A percentile compares a stretch with the other conserved stretches of the same genome.
Conservation (phyloP, 441 rosid genomes). For the Arabidopsis lyrata region DNA sequence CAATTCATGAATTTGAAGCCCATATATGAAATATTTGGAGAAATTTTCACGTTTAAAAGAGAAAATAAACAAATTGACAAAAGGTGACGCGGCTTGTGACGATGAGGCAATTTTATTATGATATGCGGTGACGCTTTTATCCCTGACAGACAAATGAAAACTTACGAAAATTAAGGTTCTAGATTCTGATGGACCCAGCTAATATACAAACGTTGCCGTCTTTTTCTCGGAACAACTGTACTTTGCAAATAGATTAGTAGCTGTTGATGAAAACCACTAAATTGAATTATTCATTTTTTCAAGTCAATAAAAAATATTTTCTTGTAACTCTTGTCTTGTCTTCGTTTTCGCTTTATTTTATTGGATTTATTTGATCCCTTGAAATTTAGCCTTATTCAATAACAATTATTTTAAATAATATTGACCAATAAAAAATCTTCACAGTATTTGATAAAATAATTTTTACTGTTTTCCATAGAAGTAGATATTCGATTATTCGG, state of each 20-base stretch:
- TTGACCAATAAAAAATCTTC: no score
- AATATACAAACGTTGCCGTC: conserved; percentile 26
- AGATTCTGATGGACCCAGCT: conserved; percentile 37
- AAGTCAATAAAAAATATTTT: background rate
- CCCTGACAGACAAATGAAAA: background rate
- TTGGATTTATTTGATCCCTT: background rate
- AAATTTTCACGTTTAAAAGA: no score
- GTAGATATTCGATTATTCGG: no score
- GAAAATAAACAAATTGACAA: background rate
- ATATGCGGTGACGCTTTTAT: no score
- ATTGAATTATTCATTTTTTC: background rate
- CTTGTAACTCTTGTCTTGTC: background rate
- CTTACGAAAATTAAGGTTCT: background rate
- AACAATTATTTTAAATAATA: background rate
- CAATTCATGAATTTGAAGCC: no score
- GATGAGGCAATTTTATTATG: no score
- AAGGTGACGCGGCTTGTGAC: background rate
- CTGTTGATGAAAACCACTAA: conserved; percentile 21
- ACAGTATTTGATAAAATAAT: no score
- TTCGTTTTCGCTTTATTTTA: conserved; percentile 1
- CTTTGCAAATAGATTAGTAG: conserved; percentile 25
- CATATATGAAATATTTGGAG: no score
- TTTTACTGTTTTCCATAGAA: no score
- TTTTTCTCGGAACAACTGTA: conserved; percentile 35
- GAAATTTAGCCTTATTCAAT: background rate